Percentiles rank a stretch among this genome's conserved stretches.
These are phyloP conservation scores for Echites panduratus DNA, from an alignment of 257 asterid species.

Conservation along the genomic window DNA sequence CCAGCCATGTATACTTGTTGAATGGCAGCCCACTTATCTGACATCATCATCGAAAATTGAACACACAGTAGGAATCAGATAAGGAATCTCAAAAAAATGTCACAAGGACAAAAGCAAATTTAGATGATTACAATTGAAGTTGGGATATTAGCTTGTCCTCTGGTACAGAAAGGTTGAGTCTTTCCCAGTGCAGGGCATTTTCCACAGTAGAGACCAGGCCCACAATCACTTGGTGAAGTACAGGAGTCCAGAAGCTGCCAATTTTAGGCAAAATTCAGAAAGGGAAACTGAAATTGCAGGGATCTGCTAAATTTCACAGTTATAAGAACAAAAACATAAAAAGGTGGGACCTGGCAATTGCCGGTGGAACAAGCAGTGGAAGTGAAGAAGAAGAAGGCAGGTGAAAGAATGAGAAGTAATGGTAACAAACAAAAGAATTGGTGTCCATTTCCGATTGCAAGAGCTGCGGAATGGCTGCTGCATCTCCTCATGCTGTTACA, in stretches of 20 bases:
- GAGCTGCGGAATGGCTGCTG: neutral
- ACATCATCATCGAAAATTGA: conserved; percentile 1
- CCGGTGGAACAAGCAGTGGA: conserved; percentile 55
- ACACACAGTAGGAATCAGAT: neutral
- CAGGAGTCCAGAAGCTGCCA: conserved; percentile 73
- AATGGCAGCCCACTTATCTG: conserved; percentile 84
- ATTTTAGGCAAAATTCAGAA: conserved; percentile 23
- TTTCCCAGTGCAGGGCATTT: conserved; percentile 73
- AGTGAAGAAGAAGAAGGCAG: conserved; percentile 34
- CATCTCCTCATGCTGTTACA: conserved; percentile 24
- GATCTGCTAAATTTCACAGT: conserved; percentile 20
- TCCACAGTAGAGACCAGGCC: conserved; percentile 78
- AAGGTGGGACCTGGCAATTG: conserved; percentile 55
- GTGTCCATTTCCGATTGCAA: conserved; percentile 1
- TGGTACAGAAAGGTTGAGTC: conserved; percentile 66
- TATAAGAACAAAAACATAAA: neutral
- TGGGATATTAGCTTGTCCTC: conserved; percentile 79
- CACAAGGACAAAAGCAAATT: neutral
- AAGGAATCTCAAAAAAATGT: conserved; percentile 2
- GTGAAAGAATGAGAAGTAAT: conserved; percentile 8
- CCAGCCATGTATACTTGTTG: conserved; percentile 91
- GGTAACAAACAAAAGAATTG: conserved; percentile 14
- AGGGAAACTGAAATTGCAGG: conserved; percentile 12
- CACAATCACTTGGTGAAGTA: conserved; percentile 69
- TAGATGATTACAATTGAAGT: conserved; percentile 52